Base-by-base conservation (phyloP, 208 protist genomes). In the Naegleria lovaniensis region DNA sequence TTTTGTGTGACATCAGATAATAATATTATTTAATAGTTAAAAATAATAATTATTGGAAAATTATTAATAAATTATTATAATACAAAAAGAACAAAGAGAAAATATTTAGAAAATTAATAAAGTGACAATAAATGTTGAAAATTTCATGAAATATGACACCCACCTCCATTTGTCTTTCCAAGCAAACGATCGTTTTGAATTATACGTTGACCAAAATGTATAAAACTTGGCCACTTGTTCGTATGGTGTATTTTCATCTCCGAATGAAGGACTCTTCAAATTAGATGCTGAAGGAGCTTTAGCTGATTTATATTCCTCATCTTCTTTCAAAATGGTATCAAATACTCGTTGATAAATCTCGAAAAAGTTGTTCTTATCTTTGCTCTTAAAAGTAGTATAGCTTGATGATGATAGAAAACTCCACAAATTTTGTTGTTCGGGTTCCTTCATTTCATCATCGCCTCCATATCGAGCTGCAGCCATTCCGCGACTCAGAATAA, bases 331-430 rank as follows among this genome's bases (percentile, higher is more conserved):
- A 1, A 88, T 33, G 22, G 4, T 48, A 25, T 58, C 41, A 58
- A 88, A 88, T 38, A 88, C 39, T 39, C 29, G n/a, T 36, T 88
- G 7, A 58, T 58, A 88, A 36, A 88, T 19, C 0, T 11, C 16
- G n/a, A 43, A 88, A 36, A 88, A 88, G 55, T 88, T 88, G n/a
- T 29, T 29, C 40, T 88, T 48, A 33, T 88, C 43, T 13, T 48
- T 58, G 9, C 13, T 39, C 51, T 88, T 39, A 88, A 88, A 88
- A 19, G 19, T 88, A 13, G 39, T 58, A 36, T 88, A 79, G n/a
- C 67, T 36, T 36, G 16, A 36, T 79, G 67, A 79, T 36, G 67
- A 79, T 36, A 79, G 36, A 79, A 36, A 79, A 79, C 29, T 79
- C 16, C 16, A 79, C 29, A 79, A 79, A 79, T 79, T 79, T 13